A percentile compares a stretch with the other conserved stretches of the same genome.
Conservation (phyloP, 106 monocot genomes). For the Vanilla planifolia region DNA sequence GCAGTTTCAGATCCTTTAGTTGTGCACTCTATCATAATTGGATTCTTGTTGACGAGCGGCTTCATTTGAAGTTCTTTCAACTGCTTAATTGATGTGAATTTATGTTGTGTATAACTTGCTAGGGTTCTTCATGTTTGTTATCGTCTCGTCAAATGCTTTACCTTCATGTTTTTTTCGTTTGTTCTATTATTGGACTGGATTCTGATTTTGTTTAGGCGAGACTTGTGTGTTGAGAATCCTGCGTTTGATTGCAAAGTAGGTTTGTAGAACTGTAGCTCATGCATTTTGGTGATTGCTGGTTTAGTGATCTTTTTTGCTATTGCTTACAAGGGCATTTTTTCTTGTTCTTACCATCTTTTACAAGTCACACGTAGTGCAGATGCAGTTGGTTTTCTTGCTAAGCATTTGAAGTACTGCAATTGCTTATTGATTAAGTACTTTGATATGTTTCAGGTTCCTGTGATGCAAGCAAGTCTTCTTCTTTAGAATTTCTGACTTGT, state of each 20-base stretch:
- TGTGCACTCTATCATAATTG: no score
- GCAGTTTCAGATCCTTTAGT: no score
- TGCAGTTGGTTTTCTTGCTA: neutral
- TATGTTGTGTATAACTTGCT: no score
- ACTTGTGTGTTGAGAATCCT: neutral
- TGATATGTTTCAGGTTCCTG: slow-evolving; percentile 3
- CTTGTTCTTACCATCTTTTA: neutral
- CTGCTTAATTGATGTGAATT: no score
- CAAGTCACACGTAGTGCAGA: neutral
- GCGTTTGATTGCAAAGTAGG: neutral
- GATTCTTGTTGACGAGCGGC: no score
- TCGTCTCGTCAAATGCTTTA: no score
- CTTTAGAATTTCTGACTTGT: no score
- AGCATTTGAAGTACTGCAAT: neutral
- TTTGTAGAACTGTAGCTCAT: neutral
- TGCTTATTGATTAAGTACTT: neutral
- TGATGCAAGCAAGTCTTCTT: no score
- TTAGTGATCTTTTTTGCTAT: neutral
- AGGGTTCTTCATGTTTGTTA: no score
- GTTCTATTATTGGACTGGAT: no score
- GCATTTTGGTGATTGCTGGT: neutral
- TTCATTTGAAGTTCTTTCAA: no score
- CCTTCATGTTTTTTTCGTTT: no score
- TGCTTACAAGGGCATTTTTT: neutral
- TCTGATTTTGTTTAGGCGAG: neutral